These are phyloP conservation scores for Macroventuria anomochaeta DNA, from an alignment of 2,329 filamentous ascomycete species.

Conservation along the genomic window DNA sequence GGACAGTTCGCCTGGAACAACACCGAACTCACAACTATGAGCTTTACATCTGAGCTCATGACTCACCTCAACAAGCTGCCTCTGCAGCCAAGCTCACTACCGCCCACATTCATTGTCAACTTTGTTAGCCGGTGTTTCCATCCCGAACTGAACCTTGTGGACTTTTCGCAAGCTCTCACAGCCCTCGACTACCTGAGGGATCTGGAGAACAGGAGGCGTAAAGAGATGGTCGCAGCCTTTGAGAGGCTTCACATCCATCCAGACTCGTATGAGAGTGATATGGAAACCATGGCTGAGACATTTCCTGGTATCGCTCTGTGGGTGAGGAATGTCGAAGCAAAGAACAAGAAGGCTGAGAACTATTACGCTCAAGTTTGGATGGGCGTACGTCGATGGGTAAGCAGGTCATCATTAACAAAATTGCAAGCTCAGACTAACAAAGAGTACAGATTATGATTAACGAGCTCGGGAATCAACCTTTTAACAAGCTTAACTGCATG, in stretches of 20 bases:
- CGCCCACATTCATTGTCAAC: constrained; percentile 66
- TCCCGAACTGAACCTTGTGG: constrained; percentile 62
- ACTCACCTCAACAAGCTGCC: constrained; percentile 65
- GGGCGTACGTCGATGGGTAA: constrained; percentile 68
- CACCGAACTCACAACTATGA: constrained; percentile 49
- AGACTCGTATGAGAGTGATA: constrained; percentile 55
- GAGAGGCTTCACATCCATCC: constrained; percentile 60
- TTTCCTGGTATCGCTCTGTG: constrained; percentile 64
- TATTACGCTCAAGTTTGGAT: constrained; percentile 67
- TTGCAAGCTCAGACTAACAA: constrained; percentile 11
- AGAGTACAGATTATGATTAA: constrained; percentile 64
- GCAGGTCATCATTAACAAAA: constrained; percentile 31
- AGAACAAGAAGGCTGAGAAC: constrained; percentile 46
- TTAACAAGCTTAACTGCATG: constrained; percentile 70
- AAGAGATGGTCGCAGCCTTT: constrained; percentile 63
- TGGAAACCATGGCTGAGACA: constrained; percentile 56
- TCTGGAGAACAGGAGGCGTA: constrained; percentile 64
- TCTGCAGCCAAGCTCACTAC: constrained; percentile 66
- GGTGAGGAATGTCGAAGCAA: constrained; percentile 59
- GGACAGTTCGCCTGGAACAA: constrained; percentile 43
- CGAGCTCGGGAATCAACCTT: constrained; percentile 66
- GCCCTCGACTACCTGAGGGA: constrained; percentile 71
- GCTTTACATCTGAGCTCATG: constrained; percentile 60
- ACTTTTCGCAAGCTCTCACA: constrained; percentile 70
- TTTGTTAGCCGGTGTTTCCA: constrained; percentile 68